Conservation (phyloP, 352 stramenopile species). For the Phytopythium mirpurense region DNA sequence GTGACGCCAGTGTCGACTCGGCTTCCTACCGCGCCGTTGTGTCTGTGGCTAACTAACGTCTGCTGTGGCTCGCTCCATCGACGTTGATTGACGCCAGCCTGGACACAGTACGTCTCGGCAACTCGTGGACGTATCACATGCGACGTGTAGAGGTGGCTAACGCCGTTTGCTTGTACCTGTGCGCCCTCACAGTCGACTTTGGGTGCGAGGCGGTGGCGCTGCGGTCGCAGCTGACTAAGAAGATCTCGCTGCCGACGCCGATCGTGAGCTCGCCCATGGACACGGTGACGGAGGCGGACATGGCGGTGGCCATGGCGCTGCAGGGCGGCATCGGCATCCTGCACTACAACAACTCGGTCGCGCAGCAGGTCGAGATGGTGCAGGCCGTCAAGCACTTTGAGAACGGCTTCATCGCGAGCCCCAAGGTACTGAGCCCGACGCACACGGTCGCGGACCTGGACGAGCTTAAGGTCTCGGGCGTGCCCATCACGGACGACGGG, state of each 20-base stretch:
- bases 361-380: conserved; percentile 92
- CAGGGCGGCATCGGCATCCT: conserved; percentile 98
- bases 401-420: conserved; percentile 98
- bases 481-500: conserved; percentile 97
- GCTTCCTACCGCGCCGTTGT: too few relatives aligned
- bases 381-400: conserved; percentile 96
- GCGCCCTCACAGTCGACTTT: conserved; percentile 91
- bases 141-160: not conserved
- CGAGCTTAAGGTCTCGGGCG: conserved; percentile 92
- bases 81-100: conserved; percentile 36
- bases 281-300: conserved; percentile 97
- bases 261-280: conserved; percentile 99
- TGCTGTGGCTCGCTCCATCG: not conserved
- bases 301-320: conserved; percentile 98
- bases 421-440: conserved; percentile 91
- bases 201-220: conserved; percentile 92
- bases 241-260: conserved; percentile 92
- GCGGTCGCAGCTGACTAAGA: conserved; percentile 80
- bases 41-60: conserved; percentile 5
- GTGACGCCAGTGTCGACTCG: too few relatives aligned
- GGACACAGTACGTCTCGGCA: conserved; percentile 54
- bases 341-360: conserved; percentile 97
- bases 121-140: too few relatives aligned
- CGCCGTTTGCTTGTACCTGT: not conserved
- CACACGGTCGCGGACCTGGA: conserved; percentile 93